Base-by-base conservation (phyloP, 2,329 filamentous ascomycete genomes). In the Chrysoporthe austroafricana region DNA sequence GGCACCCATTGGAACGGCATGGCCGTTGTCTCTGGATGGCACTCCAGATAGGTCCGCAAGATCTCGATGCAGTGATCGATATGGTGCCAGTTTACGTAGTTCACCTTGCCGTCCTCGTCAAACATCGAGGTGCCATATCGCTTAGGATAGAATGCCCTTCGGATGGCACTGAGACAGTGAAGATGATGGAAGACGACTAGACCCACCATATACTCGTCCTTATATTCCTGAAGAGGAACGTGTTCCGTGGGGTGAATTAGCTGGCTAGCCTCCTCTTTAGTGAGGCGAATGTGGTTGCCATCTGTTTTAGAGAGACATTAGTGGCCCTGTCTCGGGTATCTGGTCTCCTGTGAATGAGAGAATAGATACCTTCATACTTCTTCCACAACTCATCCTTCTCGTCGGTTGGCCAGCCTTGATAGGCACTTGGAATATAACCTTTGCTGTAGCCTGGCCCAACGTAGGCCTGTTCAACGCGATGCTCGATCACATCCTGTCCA, bases 281-380 rank as follows among this genome's bases (percentile, higher is more conserved):
- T 58, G 54, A 64, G 36, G 26, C 63, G 63, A 54, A 64, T 64
- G 39, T 64, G 63, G 26, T 43, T 44, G 21, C 63, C 63, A 39
- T 50, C 63, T 64, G 62, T 3, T 26, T 39, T 57, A 36, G 18
- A 43, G 18, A 32, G n/a, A 58, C 13, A 52, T 52, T 5, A 44
- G 4, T 6, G 78, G 58, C 7, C 74, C 52, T 6, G 63, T 50
- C 11, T n/a, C 42, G 14, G 9, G 16, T 2, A n/a, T 57, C 16
- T 52, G 43, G 39, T 3, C 7, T 3, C 32, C 6, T 62, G 18
- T 4, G 1, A 9, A 18, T 26, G 50, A 34, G 11, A 32, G 14
- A n/a, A 7, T 32, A 64, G n/a, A 7, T 32, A 64, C 63, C 63
- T 64, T 64, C 63, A 32, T 64, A 63, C n/a, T 66, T 62, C 44